These are phyloP conservation scores for Fusarium acutatum DNA, from an alignment of 2,329 filamentous ascomycete species.

Conservation along the genomic window DNA sequence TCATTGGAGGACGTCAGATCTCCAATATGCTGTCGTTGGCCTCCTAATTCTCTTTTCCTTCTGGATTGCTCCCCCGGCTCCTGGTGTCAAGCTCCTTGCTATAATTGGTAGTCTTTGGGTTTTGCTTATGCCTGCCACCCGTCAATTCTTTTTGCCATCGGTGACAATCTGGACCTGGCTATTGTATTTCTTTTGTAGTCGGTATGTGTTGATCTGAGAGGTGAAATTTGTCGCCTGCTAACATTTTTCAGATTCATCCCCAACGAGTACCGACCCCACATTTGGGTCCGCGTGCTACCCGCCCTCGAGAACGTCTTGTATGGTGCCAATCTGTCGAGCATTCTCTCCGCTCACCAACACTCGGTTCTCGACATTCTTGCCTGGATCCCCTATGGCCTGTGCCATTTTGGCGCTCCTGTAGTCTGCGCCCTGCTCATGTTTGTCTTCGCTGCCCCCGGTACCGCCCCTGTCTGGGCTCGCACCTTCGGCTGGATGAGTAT, in stretches of 20 bases:
- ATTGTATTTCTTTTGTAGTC: slow-evolving; percentile 90
- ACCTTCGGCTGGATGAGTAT: slow-evolving; percentile 95
- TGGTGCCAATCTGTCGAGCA: slow-evolving; percentile 94
- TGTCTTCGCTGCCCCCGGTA: slow-evolving; percentile 86
- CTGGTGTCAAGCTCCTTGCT: slow-evolving; percentile 78
- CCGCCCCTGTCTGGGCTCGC: slow-evolving; percentile 83
- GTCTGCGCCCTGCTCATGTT: slow-evolving; percentile 84
- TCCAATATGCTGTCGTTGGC: slow-evolving; percentile 81
- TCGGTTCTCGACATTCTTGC: slow-evolving; percentile 85
- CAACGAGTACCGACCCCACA: slow-evolving; percentile 86
- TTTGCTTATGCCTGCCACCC: slow-evolving; percentile 81
- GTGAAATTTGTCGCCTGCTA: neutral
- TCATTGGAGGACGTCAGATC: slow-evolving; percentile 83
- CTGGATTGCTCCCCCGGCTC: slow-evolving; percentile 82
- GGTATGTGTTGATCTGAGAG: slow-evolving; percentile 66
- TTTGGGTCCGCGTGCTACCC: slow-evolving; percentile 94
- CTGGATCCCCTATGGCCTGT: slow-evolving; percentile 92
- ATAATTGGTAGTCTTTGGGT: slow-evolving; percentile 73
- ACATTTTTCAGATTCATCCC: slow-evolving; percentile 77
- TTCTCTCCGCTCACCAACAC: slow-evolving; percentile 89
- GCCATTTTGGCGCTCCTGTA: slow-evolving; percentile 87
- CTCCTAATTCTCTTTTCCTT: slow-evolving; percentile 83
- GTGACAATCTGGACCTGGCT: slow-evolving; percentile 87
- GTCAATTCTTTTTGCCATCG: slow-evolving; percentile 91
- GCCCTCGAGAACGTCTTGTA: slow-evolving; percentile 97